Percentiles rank a stretch among this genome's conserved stretches.
Evolutionary conservation across 805 yeast species (phyloP).

Genomic region (Hermanozyma aechmeae): DNA sequence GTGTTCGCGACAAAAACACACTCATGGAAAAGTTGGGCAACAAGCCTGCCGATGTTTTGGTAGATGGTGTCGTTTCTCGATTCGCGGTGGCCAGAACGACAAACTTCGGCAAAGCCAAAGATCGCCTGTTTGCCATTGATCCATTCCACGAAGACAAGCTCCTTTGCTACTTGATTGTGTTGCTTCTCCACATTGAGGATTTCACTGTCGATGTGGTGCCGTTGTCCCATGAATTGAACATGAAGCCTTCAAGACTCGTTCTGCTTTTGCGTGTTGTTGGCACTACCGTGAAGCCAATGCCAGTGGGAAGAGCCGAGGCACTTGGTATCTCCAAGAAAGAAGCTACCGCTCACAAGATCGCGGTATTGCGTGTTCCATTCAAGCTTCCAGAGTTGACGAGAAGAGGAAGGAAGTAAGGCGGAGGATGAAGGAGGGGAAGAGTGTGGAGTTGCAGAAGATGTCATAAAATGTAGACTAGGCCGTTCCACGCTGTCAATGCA

Average conservation of each 20-base stretch:
- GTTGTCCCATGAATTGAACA: constrained; percentile 71
- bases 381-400: constrained; percentile 75
- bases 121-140: constrained; percentile 69
- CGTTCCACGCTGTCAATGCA: too few relatives aligned
- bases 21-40: constrained; percentile 50
- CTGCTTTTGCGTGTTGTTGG: constrained; percentile 75
- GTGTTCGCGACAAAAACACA: constrained; percentile 48
- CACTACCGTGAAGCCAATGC: constrained; percentile 62
- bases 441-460: too few relatives aligned
- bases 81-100: constrained; percentile 64
- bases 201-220: constrained; percentile 72
- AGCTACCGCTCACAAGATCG: constrained; percentile 65
- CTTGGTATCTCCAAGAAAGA: constrained; percentile 54
- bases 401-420: constrained; percentile 53
- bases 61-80: constrained; percentile 62
- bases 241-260: constrained; percentile 66
- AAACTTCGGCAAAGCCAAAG: constrained; percentile 64
- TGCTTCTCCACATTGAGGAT: constrained; percentile 66
- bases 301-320: constrained; percentile 68
- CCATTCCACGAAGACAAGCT: constrained; percentile 85
- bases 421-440: too few relatives aligned
- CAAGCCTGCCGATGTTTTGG: constrained; percentile 61
- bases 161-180: constrained; percentile 65
- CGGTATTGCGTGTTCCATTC: constrained; percentile 80
- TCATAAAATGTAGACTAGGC: too few relatives aligned